Evolutionary conservation across 1,284 basidiomycete genomes (phyloP), one percentile per base, ranked within the genome.

Genomic region (Puccinia polysora): DNA sequence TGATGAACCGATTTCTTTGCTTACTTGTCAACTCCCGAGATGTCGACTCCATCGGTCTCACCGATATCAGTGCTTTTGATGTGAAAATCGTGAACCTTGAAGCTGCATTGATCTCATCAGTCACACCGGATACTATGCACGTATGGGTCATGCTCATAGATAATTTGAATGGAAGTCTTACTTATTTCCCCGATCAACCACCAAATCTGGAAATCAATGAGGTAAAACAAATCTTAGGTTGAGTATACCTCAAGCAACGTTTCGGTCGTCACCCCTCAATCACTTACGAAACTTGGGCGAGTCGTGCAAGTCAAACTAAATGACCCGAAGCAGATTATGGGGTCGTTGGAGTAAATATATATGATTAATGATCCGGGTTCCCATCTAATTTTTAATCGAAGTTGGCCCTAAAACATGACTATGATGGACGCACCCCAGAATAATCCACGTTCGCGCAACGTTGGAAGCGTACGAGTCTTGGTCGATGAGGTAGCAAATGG

Each of bases 341-440:
- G n/a, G n/a, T n/a, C n/a, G n/a, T n/a, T n/a, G n/a, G n/a, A n/a
- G n/a, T n/a, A n/a, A n/a, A n/a, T n/a, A n/a, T n/a, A n/a, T n/a
- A n/a, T n/a, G n/a, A n/a, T n/a, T n/a, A n/a, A n/a, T n/a, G n/a
- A n/a, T n/a, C n/a, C n/a, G n/a, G n/a, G n/a, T n/a, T n/a, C n/a
- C n/a, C n/a, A n/a, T n/a, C n/a, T n/a, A n/a, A n/a, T n/a, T n/a
- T n/a, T n/a, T n/a, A n/a, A n/a, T n/a, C n/a, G n/a, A n/a, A n/a
- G n/a, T n/a, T n/a, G n/a, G n/a, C n/a, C n/a, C n/a, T n/a, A n/a
- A n/a, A n/a, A n/a, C n/a, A n/a, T n/a, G n/a, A n/a, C n/a, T n/a
- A n/a, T n/a, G n/a, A 43, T 47, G 23, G 28, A 56, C 65, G 23
- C n/a, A 69, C 65, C 14, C 65, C 65, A 14, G 65, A 69, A 55